phyloP scores from a whole-genome alignment of 1,284 basidiomycete species.

The Singerocomus inundabilis region DNA sequence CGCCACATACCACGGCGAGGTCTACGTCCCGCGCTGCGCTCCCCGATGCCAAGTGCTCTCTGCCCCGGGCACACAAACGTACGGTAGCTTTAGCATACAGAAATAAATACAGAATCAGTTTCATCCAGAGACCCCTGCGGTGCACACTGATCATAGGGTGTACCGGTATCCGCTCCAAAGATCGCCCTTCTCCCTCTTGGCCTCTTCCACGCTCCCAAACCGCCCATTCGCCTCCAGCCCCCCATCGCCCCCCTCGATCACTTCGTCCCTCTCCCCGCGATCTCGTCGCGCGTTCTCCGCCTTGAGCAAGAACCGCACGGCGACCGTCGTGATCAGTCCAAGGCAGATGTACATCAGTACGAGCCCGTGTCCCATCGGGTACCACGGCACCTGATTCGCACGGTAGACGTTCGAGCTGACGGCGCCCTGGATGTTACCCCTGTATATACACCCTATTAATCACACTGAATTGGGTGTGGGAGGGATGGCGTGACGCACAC shows the following conservation, averaged over 20 bases:
- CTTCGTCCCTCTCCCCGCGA: slow-evolving; percentile 64
- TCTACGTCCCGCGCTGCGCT: no score
- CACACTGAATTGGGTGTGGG: no score
- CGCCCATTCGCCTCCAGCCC: slow-evolving; percentile 45
- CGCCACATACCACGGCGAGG: no score
- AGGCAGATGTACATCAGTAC: slow-evolving; percentile 70
- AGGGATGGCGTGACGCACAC: slow-evolving; percentile 52
- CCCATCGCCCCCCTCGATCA: slow-evolving; percentile 53
- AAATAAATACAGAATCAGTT: no score
- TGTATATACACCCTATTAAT: no score
- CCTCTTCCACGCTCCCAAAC: slow-evolving; percentile 48
- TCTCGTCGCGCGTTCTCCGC: slow-evolving; percentile 63
- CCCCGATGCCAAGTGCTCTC: no score
- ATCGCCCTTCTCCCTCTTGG: slow-evolving; percentile 57
- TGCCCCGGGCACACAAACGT: no score
- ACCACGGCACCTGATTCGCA: slow-evolving; percentile 65
- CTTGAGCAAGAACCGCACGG: slow-evolving; percentile 48
- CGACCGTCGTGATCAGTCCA: slow-evolving; percentile 52
- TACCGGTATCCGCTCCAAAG: slow-evolving; percentile 61
- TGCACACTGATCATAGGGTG: slow-evolving; percentile 31
- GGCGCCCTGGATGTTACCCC: slow-evolving; percentile 67
- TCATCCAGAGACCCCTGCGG: no score
- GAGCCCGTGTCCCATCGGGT: slow-evolving; percentile 63
- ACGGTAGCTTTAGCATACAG: no score
- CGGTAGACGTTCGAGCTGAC: slow-evolving; percentile 74